These are phyloP conservation scores for Zostera marina DNA, from an alignment of 116 monocot genomes.

Conservation along the genomic window DNA sequence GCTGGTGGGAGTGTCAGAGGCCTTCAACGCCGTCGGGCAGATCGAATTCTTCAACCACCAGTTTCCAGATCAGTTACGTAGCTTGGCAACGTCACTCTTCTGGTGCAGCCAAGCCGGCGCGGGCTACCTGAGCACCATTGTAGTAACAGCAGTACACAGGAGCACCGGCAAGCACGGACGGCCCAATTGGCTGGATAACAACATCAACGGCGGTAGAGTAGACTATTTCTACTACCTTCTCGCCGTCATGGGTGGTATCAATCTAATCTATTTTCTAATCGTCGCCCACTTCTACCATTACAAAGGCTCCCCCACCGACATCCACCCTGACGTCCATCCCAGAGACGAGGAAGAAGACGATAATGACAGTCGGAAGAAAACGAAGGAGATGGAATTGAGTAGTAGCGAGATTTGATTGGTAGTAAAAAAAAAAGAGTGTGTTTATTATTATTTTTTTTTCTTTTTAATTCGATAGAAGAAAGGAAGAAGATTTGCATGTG, in stretches of 20 bases:
- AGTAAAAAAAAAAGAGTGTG: no score
- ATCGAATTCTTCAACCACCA: conserved; percentile 58
- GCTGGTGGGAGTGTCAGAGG: conserved; percentile 36
- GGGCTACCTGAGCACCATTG: conserved; percentile 31
- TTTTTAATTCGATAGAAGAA: no score
- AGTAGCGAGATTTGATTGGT: no score
- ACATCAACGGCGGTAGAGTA: conserved; percentile 33
- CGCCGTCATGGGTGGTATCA: conserved; percentile 16
- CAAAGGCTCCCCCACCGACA: conserved; percentile 15
- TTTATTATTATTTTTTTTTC: no score
- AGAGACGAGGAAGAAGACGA: conserved; percentile 9
- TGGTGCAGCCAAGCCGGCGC: conserved; percentile 19
- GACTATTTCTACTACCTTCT: conserved; percentile 34
- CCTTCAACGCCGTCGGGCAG: conserved; percentile 36
- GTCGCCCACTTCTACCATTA: conserved; percentile 36
- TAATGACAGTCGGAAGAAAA: not conserved
- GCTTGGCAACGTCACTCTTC: conserved; percentile 46
- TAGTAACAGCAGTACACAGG: conserved; percentile 26
- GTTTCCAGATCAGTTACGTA: conserved; percentile 69
- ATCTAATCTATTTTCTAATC: conserved; percentile 25
- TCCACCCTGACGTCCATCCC: not conserved
- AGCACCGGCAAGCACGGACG: conserved; percentile 11
- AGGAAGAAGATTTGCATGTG: no score
- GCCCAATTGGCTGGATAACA: conserved; percentile 30
- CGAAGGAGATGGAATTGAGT: not conserved